Evolutionary conservation across 257 asterid genomes (phyloP).

Genomic region (Linderniella brevidens): DNA sequence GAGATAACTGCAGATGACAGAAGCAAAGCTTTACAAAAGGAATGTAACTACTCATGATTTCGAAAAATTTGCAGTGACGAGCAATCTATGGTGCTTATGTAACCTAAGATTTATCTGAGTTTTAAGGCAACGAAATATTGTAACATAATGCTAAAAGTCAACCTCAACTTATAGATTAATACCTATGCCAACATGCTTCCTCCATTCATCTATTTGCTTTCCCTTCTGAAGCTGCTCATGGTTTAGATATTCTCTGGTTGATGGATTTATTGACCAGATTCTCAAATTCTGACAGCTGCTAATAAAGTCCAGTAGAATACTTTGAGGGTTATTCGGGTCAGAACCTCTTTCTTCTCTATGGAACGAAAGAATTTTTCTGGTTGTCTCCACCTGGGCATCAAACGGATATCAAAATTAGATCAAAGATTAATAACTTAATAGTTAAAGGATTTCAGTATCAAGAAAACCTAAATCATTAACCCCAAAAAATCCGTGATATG

Average conservation of each 20-base stretch:
- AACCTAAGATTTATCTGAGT: no score
- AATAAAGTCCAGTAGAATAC: constrained; percentile 83
- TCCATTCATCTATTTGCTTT: constrained; percentile 98
- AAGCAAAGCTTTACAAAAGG: no score
- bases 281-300: constrained; percentile 98
- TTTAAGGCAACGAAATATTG: no score
- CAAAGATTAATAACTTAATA: no score
- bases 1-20: no score
- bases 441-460: not conserved
- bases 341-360: constrained; percentile 78
- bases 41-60: no score
- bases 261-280: constrained; percentile 73
- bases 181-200: constrained; percentile 97
- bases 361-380: constrained; percentile 82
- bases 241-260: constrained; percentile 85
- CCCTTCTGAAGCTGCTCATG: constrained; percentile 96
- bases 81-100: no score
- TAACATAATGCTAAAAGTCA: no score
- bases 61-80: no score
- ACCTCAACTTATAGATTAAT: constrained; percentile 10
- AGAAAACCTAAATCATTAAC: constrained; percentile 5
- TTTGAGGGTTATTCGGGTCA: constrained; percentile 82
- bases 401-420: constrained; percentile 5
- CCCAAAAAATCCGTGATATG: no score
- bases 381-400: constrained; percentile 76